Evolutionary conservation across 352 stramenopile species (phyloP), one percentile per base, ranked within the genome.

Genomic region (Phytophthora vignae): DNA sequence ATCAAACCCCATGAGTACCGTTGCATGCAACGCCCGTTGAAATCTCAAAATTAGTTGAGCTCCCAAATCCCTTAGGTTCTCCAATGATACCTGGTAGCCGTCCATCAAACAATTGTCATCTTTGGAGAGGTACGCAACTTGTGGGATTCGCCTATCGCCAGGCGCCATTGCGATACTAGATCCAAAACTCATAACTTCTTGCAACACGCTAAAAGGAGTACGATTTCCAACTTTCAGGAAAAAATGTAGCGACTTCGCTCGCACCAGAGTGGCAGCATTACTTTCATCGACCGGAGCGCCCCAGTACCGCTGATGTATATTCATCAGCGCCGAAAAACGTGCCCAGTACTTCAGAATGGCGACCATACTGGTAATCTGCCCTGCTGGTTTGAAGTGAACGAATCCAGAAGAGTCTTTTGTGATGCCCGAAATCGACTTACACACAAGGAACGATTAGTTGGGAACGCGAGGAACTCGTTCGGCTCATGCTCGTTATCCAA

Each of bases 141-240:
- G 40, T n/a, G 12, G 40, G 40, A 46, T 46, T 7, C 12, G 40
- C 19, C 40, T 46, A 2, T 19, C 9, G 8, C 9, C 33, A 46
- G 12, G 4, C 4, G 40, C 40, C 12, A 46, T 46, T 19, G 12
- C 12, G 40, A 46, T 46, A 8, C 38, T 9, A 46, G 40, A 46
- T 46, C 40, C 40, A 46, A 46, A 46, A 19, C 40, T 46, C 40
- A 46, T 19, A 46, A 46, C 40, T 46, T 46, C 38, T 46, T 46
- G 4, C 38, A 46, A n/a, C 11, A n/a, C 6, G 5, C 38, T 17
- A 46, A 46, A 46, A 15, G 11, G 12, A 2, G 38, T 46, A 19
- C 38, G 38, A 46, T 46, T 46, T 46, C 38, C 38, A 8, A 17
- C 5, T 9, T 46, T 46, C 12, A 46, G 12, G 7, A n/a, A 19